These are phyloP conservation scores for Fusarium sp. DNA, from an alignment of 2,329 filamentous ascomycete species.

Conservation along the genomic window DNA sequence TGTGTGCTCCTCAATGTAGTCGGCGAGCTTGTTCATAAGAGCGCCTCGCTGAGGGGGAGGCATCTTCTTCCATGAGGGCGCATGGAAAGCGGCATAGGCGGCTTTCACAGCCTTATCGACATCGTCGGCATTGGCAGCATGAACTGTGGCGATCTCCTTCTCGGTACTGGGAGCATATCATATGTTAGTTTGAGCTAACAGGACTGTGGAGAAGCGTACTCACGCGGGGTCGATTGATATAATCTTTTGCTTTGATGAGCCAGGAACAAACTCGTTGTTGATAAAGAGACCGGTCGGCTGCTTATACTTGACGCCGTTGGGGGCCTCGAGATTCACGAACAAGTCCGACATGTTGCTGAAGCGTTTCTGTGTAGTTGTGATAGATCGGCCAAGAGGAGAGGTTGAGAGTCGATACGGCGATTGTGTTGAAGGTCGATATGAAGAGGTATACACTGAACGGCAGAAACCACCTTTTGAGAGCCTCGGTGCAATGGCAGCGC, in stretches of 20 bases:
- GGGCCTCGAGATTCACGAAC: slow-evolving; percentile 74
- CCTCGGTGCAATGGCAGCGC: slow-evolving; percentile 29
- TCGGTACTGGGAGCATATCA: slow-evolving; percentile 41
- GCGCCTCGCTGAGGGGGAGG: slow-evolving; percentile 73
- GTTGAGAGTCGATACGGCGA: slow-evolving; percentile 25
- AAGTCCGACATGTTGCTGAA: slow-evolving; percentile 43
- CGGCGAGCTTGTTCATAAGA: slow-evolving; percentile 76
- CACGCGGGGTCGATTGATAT: slow-evolving; percentile 49
- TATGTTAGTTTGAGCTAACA: neutral
- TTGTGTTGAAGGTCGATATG: slow-evolving; percentile 7
- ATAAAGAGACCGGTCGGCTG: slow-evolving; percentile 85
- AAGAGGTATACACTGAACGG: slow-evolving; percentile 8
- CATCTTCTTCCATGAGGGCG: slow-evolving; percentile 76
- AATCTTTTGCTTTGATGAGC: slow-evolving; percentile 45
- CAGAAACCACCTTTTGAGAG: slow-evolving; percentile 3
- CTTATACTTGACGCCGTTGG: slow-evolving; percentile 79
- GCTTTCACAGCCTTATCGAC: slow-evolving; percentile 49
- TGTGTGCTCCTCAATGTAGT: slow-evolving; percentile 69
- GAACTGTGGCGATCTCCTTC: slow-evolving; percentile 47
- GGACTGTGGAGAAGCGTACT: neutral
- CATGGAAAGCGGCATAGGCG: slow-evolving; percentile 75
- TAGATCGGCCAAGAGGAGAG: slow-evolving; percentile 13
- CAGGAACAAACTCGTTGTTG: slow-evolving; percentile 82
- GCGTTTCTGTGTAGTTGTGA: slow-evolving; percentile 22
- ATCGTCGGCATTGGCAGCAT: slow-evolving; percentile 47